These are phyloP conservation scores for Phytophthora tubulina DNA, from an alignment of 352 stramenopile genomes.

Conservation along the genomic window DNA sequence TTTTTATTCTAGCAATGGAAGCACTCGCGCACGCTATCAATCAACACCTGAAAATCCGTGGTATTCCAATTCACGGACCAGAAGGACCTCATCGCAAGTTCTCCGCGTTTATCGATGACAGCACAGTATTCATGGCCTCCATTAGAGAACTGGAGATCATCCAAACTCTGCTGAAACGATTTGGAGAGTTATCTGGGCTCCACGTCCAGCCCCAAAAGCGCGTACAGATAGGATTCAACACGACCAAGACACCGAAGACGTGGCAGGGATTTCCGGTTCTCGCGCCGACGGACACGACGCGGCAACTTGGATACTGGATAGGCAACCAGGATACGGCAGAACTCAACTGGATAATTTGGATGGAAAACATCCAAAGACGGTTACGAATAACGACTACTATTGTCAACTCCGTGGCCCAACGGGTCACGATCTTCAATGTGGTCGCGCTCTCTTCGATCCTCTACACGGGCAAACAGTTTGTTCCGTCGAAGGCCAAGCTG, in stretches of 20 bases:
- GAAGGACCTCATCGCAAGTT: not conserved
- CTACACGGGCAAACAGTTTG: slow-evolving; percentile 1
- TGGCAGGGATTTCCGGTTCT: not conserved
- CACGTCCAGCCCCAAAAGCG: not conserved
- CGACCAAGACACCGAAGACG: not conserved
- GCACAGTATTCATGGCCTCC: not conserved
- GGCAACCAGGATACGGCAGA: not conserved
- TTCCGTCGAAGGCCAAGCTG: not conserved
- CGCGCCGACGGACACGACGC: not conserved
- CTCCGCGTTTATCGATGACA: not conserved
- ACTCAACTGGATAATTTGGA: not conserved
- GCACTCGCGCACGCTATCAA: not conserved
- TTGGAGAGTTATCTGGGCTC: not conserved
- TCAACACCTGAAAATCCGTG: not conserved
- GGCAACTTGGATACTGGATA: not conserved
- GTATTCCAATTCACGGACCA: not conserved
- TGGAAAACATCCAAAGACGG: not conserved
- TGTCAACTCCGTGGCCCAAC: not conserved
- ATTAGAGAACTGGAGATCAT: not conserved
- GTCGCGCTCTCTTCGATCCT: not conserved
- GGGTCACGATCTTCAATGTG: not conserved
- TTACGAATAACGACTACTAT: not conserved
- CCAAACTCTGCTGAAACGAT: not conserved
- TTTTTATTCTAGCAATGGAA: not conserved
- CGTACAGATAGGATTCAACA: not conserved